These are phyloP conservation scores for Rubia yunnanensis DNA, from an alignment of 257 asterid species.

Conservation along the genomic window DNA sequence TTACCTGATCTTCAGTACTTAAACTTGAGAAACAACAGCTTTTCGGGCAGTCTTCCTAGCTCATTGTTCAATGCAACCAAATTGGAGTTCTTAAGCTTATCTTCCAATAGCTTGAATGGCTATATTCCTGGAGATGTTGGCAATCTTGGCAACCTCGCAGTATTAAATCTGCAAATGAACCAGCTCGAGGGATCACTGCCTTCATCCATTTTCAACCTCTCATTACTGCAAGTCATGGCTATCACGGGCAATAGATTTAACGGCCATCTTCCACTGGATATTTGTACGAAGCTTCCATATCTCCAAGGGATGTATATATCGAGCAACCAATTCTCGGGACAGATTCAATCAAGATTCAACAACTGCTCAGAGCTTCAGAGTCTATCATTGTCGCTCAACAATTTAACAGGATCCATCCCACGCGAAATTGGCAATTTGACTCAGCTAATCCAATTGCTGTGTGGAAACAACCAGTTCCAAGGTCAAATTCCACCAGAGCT, in stretches of 20 bases:
- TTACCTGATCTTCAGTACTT: slow-evolving; percentile 12
- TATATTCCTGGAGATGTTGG: slow-evolving; percentile 9
- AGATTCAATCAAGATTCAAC: slow-evolving; percentile 13
- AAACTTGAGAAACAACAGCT: background rate
- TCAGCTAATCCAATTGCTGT: background rate
- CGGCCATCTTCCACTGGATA: slow-evolving; percentile 15
- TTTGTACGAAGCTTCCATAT: slow-evolving; percentile 12
- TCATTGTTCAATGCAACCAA: slow-evolving; percentile 15
- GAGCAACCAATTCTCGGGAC: slow-evolving; percentile 7
- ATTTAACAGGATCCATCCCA: slow-evolving; percentile 4
- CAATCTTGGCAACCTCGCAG: background rate
- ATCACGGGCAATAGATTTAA: background rate
- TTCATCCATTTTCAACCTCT: slow-evolving; percentile 10
- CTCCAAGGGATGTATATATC: background rate
- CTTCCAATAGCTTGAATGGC: background rate
- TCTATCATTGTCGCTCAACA: background rate
- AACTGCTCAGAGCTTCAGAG: slow-evolving; percentile 11
- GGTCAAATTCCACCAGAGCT: slow-evolving; percentile 2
- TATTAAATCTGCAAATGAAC: background rate
- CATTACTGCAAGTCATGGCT: slow-evolving; percentile 1
- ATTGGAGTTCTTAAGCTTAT: background rate
- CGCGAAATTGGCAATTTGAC: slow-evolving; percentile 8
- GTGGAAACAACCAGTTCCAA: background rate
- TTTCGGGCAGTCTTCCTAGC: slow-evolving; percentile 12
- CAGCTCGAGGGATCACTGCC: slow-evolving; percentile 20